Base-by-base conservation (phyloP, 1,284 basidiomycete species). In the Apiotrichum gamsii region DNA sequence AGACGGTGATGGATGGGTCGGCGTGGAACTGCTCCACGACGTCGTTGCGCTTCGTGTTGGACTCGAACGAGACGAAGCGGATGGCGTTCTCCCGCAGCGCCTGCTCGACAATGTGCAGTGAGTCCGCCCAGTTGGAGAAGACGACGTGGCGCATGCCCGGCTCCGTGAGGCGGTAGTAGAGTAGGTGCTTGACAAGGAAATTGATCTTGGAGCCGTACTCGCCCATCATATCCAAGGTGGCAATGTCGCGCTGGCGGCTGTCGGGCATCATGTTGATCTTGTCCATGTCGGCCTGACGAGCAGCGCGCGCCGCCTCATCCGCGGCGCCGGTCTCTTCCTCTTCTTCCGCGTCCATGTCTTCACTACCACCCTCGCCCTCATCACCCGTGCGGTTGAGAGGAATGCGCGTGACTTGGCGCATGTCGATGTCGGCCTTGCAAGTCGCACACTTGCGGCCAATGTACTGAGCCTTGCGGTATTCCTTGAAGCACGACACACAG, bases 151-250 rank as follows among this genome's bases (percentile, higher is more conserved):
- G 64, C 43, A 62, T 55, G 47, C 52, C 39, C 1, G 60, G 60
- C 9, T 58, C 53, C 14, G 45, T 47, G 1, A 54, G 35, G 24
- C 47, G 52, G 43, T 61, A 66, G 39, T 52, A 59, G 28, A 60
- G 39, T 13, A 72, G 48, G 46, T 72, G 67, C 57, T 69, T 69
- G 57, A 69, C 51, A 8, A 72, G 57, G 52, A 70, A 64, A 46
- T 65, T 63, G 54, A 72, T 69, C 67, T 72, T 72, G 3, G 69
- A 69, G 5, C 70, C 69, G 43, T 56, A 72, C 32, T 67, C 61
- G 13, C 70, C 70, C 52, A 69, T 58, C 45, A 67, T 61, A 41
- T 70, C 68, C 39, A 67, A 49, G 23, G 33, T 39, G 25, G 49
- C 47, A 13, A 69, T 54, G 31, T 47, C 56, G 31, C 61, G 50